A percentile compares a stretch with the other conserved stretches of the same genome.
Evolutionary conservation across 257 asterid species (phyloP).

Genomic region (Plantago major): DNA sequence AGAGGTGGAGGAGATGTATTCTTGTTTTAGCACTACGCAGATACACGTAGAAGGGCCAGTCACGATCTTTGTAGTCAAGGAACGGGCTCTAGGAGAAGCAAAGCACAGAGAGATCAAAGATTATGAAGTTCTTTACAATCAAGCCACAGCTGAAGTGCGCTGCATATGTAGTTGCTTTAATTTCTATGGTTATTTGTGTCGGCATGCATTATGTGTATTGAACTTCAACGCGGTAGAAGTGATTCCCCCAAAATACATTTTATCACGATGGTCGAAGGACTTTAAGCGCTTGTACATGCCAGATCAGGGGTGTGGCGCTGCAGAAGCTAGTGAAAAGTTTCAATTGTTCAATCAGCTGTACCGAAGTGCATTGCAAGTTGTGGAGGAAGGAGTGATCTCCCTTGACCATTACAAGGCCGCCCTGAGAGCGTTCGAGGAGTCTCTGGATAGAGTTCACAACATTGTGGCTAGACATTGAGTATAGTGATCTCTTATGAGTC

Average conservation of each 20-base stretch:
- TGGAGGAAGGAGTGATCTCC: slow-evolving; percentile 80
- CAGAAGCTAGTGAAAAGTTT: slow-evolving; percentile 32
- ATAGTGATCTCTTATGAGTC: slow-evolving; percentile 6
- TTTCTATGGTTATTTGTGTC: slow-evolving; percentile 71
- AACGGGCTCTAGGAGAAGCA: slow-evolving; percentile 54
- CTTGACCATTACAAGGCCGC: slow-evolving; percentile 66
- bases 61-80: slow-evolving; percentile 62
- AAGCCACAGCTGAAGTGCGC: slow-evolving; percentile 53
- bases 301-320: slow-evolving; percentile 22
- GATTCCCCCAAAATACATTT: slow-evolving; percentile 59
- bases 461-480: slow-evolving; percentile 27
- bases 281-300: slow-evolving; percentile 44
- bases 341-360: slow-evolving; percentile 49
- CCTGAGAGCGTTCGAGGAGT: slow-evolving; percentile 52
- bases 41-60: slow-evolving; percentile 56
- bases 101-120: slow-evolving; percentile 58
- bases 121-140: slow-evolving; percentile 62
- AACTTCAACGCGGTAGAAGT: slow-evolving; percentile 77
- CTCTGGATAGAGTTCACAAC: slow-evolving; percentile 53
- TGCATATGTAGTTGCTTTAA: slow-evolving; percentile 83
- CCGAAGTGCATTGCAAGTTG: slow-evolving; percentile 69
- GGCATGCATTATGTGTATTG: slow-evolving; percentile 73
- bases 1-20: slow-evolving; percentile 86
- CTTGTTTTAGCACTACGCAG: slow-evolving; percentile 74
- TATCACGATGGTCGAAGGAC: slow-evolving; percentile 72